These are phyloP conservation scores for Termitomyces sp. DNA, from an alignment of 1,284 basidiomycete genomes.

Conservation along the genomic window DNA sequence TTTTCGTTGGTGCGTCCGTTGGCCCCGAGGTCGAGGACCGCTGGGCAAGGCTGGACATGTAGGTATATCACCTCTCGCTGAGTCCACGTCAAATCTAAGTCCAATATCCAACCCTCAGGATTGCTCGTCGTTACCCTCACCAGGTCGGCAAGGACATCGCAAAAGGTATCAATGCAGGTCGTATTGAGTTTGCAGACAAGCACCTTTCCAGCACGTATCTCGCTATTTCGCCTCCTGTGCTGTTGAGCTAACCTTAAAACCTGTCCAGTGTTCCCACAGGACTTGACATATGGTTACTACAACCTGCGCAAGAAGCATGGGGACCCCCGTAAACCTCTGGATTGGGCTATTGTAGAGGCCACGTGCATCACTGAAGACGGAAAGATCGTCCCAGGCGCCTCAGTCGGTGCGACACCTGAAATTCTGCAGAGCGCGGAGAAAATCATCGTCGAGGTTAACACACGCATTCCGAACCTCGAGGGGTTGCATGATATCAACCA, in stretches of 20 bases:
- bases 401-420: slow-evolving; percentile 49
- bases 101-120: slow-evolving; percentile 26
- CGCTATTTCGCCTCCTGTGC: not conserved
- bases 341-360: slow-evolving; percentile 51
- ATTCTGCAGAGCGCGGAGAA: slow-evolving; percentile 46
- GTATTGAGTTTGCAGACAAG: slow-evolving; percentile 43
- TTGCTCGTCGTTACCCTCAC: slow-evolving; percentile 43
- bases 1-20: slow-evolving; percentile 48
- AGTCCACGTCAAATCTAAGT: not conserved
- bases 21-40: slow-evolving; percentile 46
- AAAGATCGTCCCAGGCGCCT: slow-evolving; percentile 44
- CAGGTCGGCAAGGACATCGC: slow-evolving; percentile 49
- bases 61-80: slow-evolving; percentile 6
- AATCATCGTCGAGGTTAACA: slow-evolving; percentile 52
- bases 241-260: not conserved
- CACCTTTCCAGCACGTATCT: slow-evolving; percentile 36
- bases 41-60: slow-evolving; percentile 44
- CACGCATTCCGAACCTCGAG: slow-evolving; percentile 39
- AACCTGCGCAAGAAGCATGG: slow-evolving; percentile 39
- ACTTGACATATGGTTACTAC: slow-evolving; percentile 48
- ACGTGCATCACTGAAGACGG: slow-evolving; percentile 50
- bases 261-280: slow-evolving; percentile 43
- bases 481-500: slow-evolving; percentile 49
- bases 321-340: slow-evolving; percentile 39
- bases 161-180: slow-evolving; percentile 46